Evolutionary conservation across 345 rosid species (phyloP), one percentile per base, ranked within the genome.

Genomic region (Arabidopsis arenosa): DNA sequence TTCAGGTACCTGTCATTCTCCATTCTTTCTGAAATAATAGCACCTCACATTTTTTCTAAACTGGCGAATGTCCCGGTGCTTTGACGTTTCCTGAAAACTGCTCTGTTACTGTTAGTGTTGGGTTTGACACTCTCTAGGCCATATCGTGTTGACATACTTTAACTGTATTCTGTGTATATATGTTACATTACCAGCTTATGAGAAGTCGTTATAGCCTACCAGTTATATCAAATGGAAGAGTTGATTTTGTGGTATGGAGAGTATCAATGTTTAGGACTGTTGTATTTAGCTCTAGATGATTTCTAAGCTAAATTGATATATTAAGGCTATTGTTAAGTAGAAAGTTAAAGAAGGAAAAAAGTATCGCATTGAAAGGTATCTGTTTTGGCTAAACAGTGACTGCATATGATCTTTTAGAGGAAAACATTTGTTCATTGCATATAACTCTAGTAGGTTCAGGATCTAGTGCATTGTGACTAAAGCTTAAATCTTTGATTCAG

Each of bases 1-100:
- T 89, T 70, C 95, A 89, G 95, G 95, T 89, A 81, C 69, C 58
- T 8, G 2, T 30, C 3, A 72, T 75, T 66, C 72, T 64, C 12
- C 5, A 28, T 36, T 47, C 47, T 17, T 14, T 64, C 39, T 32
- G 15, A 47, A 35, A 36, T 47, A 9, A 14, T 33, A 59, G 57
- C 18, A 26, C 10, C 9, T 67, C 14, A 67, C 43, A 67, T 49
- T 4, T 41, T 6, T 21, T 45, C 15, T 2, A 1, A 7, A 32
- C 14, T n/a, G 5, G 8, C 5, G 28, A 55, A 6, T 55, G 36
- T 55, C 30, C 18, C 8, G 1, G 23, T 47, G 23, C 40, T 40
- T 36, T 45, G 59, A 36, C 78, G 57, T 45, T 74, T 73, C 17
- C 45, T 64, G 36, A 56, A 23, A 64, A 35, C 44, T 9, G 23